These are phyloP conservation scores for Xylariaceae sp. DNA, from an alignment of 2,329 filamentous ascomycete species.

Conservation along the genomic window DNA sequence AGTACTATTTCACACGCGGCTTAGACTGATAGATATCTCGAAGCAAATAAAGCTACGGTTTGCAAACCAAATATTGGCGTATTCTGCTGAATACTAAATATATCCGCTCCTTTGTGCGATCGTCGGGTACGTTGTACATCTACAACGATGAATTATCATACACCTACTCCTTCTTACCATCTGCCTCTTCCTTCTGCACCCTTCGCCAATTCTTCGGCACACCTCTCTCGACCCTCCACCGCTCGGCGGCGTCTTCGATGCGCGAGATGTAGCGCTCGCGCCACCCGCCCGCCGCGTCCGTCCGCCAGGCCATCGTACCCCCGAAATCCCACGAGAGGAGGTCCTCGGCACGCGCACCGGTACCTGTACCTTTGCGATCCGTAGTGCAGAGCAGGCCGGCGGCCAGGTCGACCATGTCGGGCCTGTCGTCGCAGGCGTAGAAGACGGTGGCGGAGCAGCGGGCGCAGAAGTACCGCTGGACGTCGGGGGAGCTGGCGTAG, in stretches of 20 bases:
- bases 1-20: conserved; percentile 7
- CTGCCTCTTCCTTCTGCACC: conserved; percentile 16
- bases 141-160: too few species aligned
- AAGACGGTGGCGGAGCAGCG: conserved; percentile 43
- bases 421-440: conserved; percentile 36
- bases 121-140: background rate
- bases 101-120: background rate
- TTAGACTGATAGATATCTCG: conserved; percentile 15
- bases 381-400: conserved; percentile 39
- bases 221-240: conserved; percentile 30
- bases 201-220: conserved; percentile 32
- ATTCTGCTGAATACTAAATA: too few species aligned
- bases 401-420: conserved; percentile 38
- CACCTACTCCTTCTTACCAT: background rate
- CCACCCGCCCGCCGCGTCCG: conserved; percentile 38
- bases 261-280: conserved; percentile 31
- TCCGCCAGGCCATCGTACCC: conserved; percentile 27
- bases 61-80: too few species aligned
- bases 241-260: conserved; percentile 31
- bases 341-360: conserved; percentile 43
- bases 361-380: too few species aligned
- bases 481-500: conserved; percentile 39
- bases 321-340: conserved; percentile 39
- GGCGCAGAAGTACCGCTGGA: conserved; percentile 45
- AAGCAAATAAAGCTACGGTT: too few species aligned